Percentiles rank a stretch among this genome's conserved stretches.
Evolutionary conservation across 257 asterid species (phyloP).

Genomic region (Solanum okadae): DNA sequence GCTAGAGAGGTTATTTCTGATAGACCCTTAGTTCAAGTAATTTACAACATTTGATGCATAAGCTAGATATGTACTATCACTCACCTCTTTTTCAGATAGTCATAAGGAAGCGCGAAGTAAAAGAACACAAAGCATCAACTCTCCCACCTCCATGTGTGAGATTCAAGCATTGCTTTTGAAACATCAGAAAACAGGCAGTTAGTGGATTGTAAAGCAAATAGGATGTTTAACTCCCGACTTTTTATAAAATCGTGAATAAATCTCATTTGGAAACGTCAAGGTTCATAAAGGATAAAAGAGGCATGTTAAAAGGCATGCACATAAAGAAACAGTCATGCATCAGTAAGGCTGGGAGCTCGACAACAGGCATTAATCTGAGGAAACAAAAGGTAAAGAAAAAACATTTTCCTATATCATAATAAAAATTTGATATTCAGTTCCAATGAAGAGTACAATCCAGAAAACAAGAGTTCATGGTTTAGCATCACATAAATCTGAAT

Average conservation of each 20-base stretch:
- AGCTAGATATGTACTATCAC: neutral
- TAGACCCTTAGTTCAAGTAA: neutral
- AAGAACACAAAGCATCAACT: neutral
- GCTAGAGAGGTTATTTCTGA: neutral
- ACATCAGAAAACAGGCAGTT: neutral
- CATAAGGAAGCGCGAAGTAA: neutral
- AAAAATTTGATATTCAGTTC: neutral
- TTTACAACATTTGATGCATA: neutral
- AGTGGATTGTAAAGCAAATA: neutral
- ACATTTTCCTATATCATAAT: neutral
- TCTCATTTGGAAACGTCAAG: neutral
- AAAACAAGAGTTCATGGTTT: neutral
- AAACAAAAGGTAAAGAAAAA: neutral
- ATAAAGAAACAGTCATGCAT: neutral
- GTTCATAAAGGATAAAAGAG: neutral
- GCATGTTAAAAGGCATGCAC: neutral
- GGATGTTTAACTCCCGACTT: neutral
- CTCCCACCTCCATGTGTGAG: neutral
- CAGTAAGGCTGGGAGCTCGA: neutral
- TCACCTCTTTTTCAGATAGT: neutral
- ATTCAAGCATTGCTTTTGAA: neutral
- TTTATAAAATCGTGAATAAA: neutral
- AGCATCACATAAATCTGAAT: slow-evolving; percentile 1
- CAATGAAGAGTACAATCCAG: neutral
- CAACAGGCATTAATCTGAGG: neutral